phyloP scores from a whole-genome alignment of 1,284 basidiomycete genomes.

The Dichomitus squalens region DNA sequence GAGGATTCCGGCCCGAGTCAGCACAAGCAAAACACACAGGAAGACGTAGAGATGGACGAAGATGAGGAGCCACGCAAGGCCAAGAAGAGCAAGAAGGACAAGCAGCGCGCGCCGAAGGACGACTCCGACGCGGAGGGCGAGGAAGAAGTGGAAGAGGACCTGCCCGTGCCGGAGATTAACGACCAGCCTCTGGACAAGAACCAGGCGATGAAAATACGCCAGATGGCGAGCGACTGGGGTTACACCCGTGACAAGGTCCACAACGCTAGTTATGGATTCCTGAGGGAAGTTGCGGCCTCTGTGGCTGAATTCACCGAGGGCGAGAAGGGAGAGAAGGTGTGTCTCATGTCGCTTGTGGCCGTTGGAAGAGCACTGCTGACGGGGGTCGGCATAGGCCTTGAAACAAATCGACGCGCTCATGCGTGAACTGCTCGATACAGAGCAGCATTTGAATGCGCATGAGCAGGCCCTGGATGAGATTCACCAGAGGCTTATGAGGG shows the following conservation, averaged over 20 bases:
- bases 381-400: slow-evolving; percentile 46
- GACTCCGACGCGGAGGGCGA: slow-evolving; percentile 22
- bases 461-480: slow-evolving; percentile 56
- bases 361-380: slow-evolving; percentile 1
- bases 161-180: slow-evolving; percentile 43
- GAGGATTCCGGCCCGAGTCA: slow-evolving; percentile 46
- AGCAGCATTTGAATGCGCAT: slow-evolving; percentile 59
- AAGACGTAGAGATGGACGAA: slow-evolving; percentile 52
- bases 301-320: slow-evolving; percentile 64
- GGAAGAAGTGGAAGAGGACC: slow-evolving; percentile 21
- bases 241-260: slow-evolving; percentile 49
- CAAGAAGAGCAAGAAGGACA: slow-evolving; percentile 43
- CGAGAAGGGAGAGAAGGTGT: slow-evolving; percentile 54
- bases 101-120: slow-evolving; percentile 43
- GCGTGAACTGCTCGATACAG: slow-evolving; percentile 67
- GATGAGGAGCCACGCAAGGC: slow-evolving; percentile 37
- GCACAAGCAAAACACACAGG: slow-evolving; percentile 33
- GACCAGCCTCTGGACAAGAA: slow-evolving; percentile 62
- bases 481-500: slow-evolving; percentile 53
- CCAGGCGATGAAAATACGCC: slow-evolving; percentile 52
- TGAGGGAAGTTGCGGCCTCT: slow-evolving; percentile 57
- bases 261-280: slow-evolving; percentile 44
- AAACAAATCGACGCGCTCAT: slow-evolving; percentile 62
- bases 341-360: slow-evolving; percentile 8
- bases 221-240: slow-evolving; percentile 63